Percentiles rank a stretch among this genome's conserved stretches.
Conservation (phyloP, 1,284 basidiomycete genomes). For the Hypsizygus ulmarius region DNA sequence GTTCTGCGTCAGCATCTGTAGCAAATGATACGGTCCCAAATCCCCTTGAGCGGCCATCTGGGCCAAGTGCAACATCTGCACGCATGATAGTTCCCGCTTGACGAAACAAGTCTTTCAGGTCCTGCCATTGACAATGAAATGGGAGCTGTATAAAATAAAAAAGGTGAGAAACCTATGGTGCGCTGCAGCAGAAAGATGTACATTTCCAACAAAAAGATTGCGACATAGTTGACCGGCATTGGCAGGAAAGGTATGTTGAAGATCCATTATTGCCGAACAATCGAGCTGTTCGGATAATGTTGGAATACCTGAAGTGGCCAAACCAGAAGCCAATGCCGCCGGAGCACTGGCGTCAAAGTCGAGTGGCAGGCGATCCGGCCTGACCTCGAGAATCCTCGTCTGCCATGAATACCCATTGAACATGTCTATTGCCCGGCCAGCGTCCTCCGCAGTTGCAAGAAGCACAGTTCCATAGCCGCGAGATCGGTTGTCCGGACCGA, state of each 20-base stretch:
- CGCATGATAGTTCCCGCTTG: slow-evolving; percentile 85
- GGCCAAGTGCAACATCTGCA: slow-evolving; percentile 86
- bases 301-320: slow-evolving; percentile 2
- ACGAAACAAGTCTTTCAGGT: slow-evolving; percentile 90
- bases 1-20: slow-evolving; percentile 80
- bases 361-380: slow-evolving; percentile 70
- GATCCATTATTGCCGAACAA: slow-evolving; percentile 22
- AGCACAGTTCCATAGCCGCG: slow-evolving; percentile 93
- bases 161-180: too few species aligned
- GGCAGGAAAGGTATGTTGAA: slow-evolving; percentile 20
- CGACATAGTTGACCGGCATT: slow-evolving; percentile 33
- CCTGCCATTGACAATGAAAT: slow-evolving; percentile 97
- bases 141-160: slow-evolving; percentile 62
- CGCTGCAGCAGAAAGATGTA: slow-evolving; percentile 39
- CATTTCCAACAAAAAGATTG: slow-evolving; percentile 74
- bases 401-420: slow-evolving; percentile 94
- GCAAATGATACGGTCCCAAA: slow-evolving; percentile 89
- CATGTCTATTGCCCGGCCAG: slow-evolving; percentile 84
- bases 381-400: slow-evolving; percentile 84
- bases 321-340: slow-evolving; percentile 15
- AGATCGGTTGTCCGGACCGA: slow-evolving; percentile 90
- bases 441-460: slow-evolving; percentile 89
- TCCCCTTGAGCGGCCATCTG: slow-evolving; percentile 82
- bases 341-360: slow-evolving; percentile 37
- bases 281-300: slow-evolving; percentile 21